A percentile compares a stretch with the other conserved stretches of the same genome.
Conservation (phyloP, 2,329 filamentous ascomycete genomes). For the Incumbomyces lentus region DNA sequence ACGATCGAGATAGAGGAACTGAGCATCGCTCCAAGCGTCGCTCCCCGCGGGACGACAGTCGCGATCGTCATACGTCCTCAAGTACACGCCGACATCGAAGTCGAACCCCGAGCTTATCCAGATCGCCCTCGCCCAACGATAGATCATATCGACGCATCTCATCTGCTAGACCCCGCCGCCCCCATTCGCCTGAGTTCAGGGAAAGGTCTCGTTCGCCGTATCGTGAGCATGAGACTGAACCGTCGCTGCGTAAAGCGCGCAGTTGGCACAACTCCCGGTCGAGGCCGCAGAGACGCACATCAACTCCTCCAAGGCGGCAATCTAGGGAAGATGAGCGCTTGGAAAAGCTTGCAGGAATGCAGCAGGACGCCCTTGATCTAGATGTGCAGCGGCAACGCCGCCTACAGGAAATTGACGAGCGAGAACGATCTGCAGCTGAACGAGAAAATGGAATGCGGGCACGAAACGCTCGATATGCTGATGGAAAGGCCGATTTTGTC, state of each 20-base stretch:
- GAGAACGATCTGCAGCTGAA: conserved; percentile 54
- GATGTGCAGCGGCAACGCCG: conserved; percentile 60
- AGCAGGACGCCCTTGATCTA: conserved; percentile 57
- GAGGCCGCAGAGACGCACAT: conserved; percentile 1
- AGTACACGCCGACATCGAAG: conserved; percentile 32
- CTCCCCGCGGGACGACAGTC: neutral
- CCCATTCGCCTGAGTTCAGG: conserved; percentile 6
- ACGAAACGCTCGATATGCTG: conserved; percentile 48
- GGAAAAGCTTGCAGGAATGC: conserved; percentile 62
- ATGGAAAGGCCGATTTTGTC: conserved; percentile 53
- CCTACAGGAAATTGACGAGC: conserved; percentile 54
- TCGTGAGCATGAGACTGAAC: neutral
- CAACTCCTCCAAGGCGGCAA: conserved; percentile 5
- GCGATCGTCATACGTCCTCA: conserved; percentile 18
- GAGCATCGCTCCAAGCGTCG: conserved; percentile 13
- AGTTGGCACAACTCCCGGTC: conserved; percentile 6
- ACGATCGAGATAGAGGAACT: conserved; percentile 8
- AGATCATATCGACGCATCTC: conserved; percentile 14
- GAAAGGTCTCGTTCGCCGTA: conserved; percentile 11
- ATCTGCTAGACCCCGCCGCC: conserved; percentile 7
- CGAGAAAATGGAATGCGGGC: conserved; percentile 56
- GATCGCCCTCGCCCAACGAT: conserved; percentile 23
- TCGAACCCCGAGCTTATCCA: conserved; percentile 26
- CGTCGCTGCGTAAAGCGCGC: neutral
- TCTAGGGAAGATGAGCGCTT: conserved; percentile 27